A percentile compares a stretch with the other conserved stretches of the same genome.
These are phyloP conservation scores for Dactylorhiza incarnata DNA, from an alignment of 106 monocot species.

Conservation along the genomic window DNA sequence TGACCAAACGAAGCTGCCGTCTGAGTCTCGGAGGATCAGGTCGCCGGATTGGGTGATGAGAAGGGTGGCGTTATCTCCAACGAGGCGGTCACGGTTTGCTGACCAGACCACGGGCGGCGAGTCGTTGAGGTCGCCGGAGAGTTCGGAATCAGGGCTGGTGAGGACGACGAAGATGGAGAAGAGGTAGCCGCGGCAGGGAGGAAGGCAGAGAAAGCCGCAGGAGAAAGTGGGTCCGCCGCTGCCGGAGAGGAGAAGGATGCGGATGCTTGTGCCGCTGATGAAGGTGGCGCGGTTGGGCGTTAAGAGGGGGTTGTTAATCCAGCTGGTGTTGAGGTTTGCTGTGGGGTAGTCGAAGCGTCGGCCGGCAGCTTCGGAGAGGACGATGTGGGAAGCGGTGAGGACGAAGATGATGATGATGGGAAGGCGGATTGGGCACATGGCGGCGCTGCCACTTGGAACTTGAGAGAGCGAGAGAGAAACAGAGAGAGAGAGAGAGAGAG, in stretches of 20 bases:
- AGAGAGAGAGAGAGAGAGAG: neutral
- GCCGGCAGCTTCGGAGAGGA: neutral
- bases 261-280: conserved; percentile 12
- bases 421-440: too few relatives aligned
- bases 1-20: conserved; percentile 40
- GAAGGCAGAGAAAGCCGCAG: conserved; percentile 30
- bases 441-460: neutral
- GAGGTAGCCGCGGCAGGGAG: conserved; percentile 19
- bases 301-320: conserved; percentile 26
- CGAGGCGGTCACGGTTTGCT: conserved; percentile 37
- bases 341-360: conserved; percentile 15
- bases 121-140: neutral
- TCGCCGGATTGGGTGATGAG: conserved; percentile 32
- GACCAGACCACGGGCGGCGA: conserved; percentile 46
- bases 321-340: conserved; percentile 23
- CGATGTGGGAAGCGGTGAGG: neutral
- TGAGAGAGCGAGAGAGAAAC: neutral
- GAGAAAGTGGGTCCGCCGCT: conserved; percentile 21
- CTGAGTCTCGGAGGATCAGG: conserved; percentile 35
- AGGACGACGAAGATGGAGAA: conserved; percentile 42
- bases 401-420: neutral
- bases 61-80: conserved; percentile 38
- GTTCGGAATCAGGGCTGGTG: conserved; percentile 13
- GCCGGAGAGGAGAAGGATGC: conserved; percentile 35
- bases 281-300: conserved; percentile 5